Evolutionary conservation across 2,329 filamentous ascomycete species (phyloP).

Genomic region (Aspergillus amoenus): DNA sequence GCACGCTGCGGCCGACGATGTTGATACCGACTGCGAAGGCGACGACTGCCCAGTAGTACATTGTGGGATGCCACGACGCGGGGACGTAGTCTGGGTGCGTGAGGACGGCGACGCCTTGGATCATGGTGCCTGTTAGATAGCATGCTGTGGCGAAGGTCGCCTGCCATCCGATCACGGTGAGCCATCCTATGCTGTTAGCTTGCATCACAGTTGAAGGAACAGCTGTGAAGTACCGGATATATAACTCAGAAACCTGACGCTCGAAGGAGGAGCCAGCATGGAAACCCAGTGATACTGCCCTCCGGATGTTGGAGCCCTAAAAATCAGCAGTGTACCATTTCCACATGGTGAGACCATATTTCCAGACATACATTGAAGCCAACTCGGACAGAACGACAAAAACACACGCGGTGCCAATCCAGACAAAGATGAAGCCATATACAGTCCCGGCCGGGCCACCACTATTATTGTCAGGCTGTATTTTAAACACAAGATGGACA

Average conservation of each 20-base stretch:
- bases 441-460: conserved; percentile 35
- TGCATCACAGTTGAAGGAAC: not conserved
- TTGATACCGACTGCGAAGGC: conserved; percentile 44
- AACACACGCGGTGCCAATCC: conserved; percentile 27
- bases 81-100: conserved; percentile 36
- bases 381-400: conserved; percentile 31
- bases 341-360: too few species aligned
- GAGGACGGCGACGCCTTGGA: conserved; percentile 39
- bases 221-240: conserved; percentile 27
- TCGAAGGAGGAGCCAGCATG: conserved; percentile 38
- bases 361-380: conserved; percentile 29
- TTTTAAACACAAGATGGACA: too few species aligned
- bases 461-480: conserved; percentile 21
- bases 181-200: conserved; percentile 32
- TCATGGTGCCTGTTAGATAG: conserved; percentile 32
- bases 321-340: too few species aligned
- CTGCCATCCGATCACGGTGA: conserved; percentile 46
- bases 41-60: conserved; percentile 48
- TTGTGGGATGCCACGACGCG: conserved; percentile 50
- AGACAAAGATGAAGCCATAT: conserved; percentile 34
- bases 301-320: conserved; percentile 35
- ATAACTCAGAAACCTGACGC: conserved; percentile 41
- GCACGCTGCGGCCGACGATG: conserved; percentile 39
- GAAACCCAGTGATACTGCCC: conserved; percentile 44
- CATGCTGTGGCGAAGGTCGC: conserved; percentile 38